Conservation (phyloP, 495 filamentous ascomycete genomes). For the Pseudomonodictys pantanalensis region DNA sequence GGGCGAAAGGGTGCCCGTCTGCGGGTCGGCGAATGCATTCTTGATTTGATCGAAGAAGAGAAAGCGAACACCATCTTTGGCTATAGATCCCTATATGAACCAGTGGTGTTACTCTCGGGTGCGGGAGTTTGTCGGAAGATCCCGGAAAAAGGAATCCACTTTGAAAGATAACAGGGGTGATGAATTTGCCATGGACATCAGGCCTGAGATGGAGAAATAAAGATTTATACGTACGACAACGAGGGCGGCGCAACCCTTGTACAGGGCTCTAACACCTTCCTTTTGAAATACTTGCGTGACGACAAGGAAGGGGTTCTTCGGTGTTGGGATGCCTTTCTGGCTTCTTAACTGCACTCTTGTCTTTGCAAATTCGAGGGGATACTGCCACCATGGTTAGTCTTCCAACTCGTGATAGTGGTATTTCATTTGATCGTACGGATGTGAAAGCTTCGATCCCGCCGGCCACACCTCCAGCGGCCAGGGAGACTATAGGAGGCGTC, state of each 20-base stretch:
- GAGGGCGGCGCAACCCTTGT: slow-evolving; percentile 62
- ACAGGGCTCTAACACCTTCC: slow-evolving; percentile 59
- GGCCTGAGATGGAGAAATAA: neutral
- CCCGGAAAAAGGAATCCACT: slow-evolving; percentile 11
- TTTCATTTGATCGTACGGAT: slow-evolving; percentile 40
- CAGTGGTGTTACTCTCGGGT: neutral
- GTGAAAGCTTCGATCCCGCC: slow-evolving; percentile 54
- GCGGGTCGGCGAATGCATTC: slow-evolving; percentile 55
- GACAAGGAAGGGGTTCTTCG: slow-evolving; percentile 55
- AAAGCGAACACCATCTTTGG: slow-evolving; percentile 66
- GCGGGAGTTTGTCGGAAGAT: neutral
- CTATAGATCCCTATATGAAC: slow-evolving; percentile 49
- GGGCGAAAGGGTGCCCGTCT: slow-evolving; percentile 55
- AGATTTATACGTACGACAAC: slow-evolving; percentile 47
- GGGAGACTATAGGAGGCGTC: slow-evolving; percentile 47
- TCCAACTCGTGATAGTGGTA: neutral
- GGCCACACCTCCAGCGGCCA: slow-evolving; percentile 54
- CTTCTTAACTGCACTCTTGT: slow-evolving; percentile 59
- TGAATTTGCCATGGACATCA: neutral
- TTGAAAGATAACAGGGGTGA: neutral
- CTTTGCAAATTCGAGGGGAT: slow-evolving; percentile 69
- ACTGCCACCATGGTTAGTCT: slow-evolving; percentile 38
- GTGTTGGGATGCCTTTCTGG: slow-evolving; percentile 43
- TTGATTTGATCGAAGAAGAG: slow-evolving; percentile 65
- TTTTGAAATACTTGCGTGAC: slow-evolving; percentile 48